Conservation (phyloP, 1,284 basidiomycete species). For the Puccinia sorghi region DNA sequence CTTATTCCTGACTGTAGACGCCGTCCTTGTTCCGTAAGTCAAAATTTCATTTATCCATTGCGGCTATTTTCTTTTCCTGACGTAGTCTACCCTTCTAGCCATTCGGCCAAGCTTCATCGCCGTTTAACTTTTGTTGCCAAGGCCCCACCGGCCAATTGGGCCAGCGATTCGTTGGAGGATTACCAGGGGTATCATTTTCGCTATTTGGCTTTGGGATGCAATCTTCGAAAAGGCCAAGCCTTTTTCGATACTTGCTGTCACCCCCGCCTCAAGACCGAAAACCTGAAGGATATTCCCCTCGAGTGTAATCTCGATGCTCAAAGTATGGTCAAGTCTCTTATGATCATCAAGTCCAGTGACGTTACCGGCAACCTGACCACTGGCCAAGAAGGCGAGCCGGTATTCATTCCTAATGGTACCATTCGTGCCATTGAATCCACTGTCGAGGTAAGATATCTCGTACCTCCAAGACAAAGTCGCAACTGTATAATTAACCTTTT, state of each 20-base stretch:
- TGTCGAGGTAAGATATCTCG: background rate
- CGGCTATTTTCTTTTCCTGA: background rate
- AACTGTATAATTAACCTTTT: background rate
- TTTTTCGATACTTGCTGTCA: slow-evolving; percentile 45
- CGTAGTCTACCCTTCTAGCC: background rate
- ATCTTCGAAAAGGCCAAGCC: slow-evolving; percentile 23
- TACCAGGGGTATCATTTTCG: slow-evolving; percentile 47
- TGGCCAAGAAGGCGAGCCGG: slow-evolving; percentile 29
- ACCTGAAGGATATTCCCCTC: slow-evolving; percentile 32
- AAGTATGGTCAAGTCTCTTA: slow-evolving; percentile 36
- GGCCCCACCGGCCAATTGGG: slow-evolving; percentile 30
- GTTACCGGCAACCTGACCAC: slow-evolving; percentile 9
- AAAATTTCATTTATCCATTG: background rate
- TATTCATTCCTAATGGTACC: slow-evolving; percentile 36
- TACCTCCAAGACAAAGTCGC: background rate
- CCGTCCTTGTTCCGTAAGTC: slow-evolving; percentile 36
- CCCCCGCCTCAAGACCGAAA: slow-evolving; percentile 25
- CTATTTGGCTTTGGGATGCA: slow-evolving; percentile 37
- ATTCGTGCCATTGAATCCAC: slow-evolving; percentile 1
- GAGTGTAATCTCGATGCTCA: slow-evolving; percentile 33
- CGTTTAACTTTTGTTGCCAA: slow-evolving; percentile 44
- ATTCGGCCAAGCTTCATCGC: slow-evolving; percentile 40
- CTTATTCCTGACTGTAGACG: background rate
- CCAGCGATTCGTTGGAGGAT: slow-evolving; percentile 31
- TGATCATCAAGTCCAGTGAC: slow-evolving; percentile 36